Base-by-base conservation (phyloP, 441 rosid genomes). In the Macaranga tanarius region DNA sequence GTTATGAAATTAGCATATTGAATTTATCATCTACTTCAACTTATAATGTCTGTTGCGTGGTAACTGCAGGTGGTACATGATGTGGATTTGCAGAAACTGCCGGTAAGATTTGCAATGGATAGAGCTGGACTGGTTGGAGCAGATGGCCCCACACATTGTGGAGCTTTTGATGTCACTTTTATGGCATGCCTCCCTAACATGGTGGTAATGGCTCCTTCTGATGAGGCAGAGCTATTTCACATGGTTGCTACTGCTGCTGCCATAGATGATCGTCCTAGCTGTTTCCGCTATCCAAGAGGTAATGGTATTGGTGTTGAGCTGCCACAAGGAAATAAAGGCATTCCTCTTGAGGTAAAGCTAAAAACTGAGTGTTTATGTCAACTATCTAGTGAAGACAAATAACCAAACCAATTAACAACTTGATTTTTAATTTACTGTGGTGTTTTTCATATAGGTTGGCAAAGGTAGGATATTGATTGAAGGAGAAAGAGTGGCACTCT, bases 181-280 rank as follows among this genome's bases (percentile, higher is more conserved):
- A 94, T 92, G 98, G 98, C 98, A 55, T 94, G 98, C 79, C 97
- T 94, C 50, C 98, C 98, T 17, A 92, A 92, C 77, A 92, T 94
- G 98, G 95, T 94, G 76, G 97, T 93, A 6, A 94, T 94, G 98
- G 97, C 97, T 75, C 97, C 98, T 71, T 83, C 97, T 0, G 97
- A 94, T 65, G 98, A 94, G 86, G 91, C 98, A 12, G 98, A 94
- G 84, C 97, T 94, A 47, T 94, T 92, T 76, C 84, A 94, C 82
- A 92, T 94, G 87, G 97, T 94, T 74, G 98, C 98, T 59, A 94
- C 98, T 1, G 95, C 98, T 77, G 93, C 89, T 20, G 88, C 92
- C 40, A 90, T 93, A 0, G 86, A 93, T 73, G 97, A 93, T 80
- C 89, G 96, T 55, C 98, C 98, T 57, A 90, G 96, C 84, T 94